Evolutionary conservation across 768 basidiomycete species (phyloP).

Genomic region (Rickenella mellea): DNA sequence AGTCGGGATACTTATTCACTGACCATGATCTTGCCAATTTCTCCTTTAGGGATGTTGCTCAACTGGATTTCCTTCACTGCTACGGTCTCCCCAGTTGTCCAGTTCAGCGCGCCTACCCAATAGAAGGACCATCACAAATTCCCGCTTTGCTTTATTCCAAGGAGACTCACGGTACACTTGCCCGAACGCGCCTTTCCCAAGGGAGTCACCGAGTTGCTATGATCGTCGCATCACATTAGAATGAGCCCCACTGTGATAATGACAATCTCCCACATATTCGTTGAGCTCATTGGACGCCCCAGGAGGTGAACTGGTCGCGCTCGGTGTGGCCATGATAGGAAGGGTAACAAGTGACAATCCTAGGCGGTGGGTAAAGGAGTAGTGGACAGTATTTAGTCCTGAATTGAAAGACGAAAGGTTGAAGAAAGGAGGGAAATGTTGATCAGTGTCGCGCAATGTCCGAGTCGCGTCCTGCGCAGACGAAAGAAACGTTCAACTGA

Average conservation of each 20-base stretch:
- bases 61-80: slow-evolving; percentile 97
- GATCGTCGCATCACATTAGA: neutral
- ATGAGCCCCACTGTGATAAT: slow-evolving; percentile 5
- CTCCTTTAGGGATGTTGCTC: slow-evolving; percentile 85
- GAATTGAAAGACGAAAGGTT: neutral
- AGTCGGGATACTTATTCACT: slow-evolving; percentile 9
- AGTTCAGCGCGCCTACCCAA: slow-evolving; percentile 71
- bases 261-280: slow-evolving; percentile 40
- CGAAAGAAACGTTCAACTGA: slow-evolving; percentile 7
- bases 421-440: slow-evolving; percentile 10
- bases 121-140: neutral
- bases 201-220: slow-evolving; percentile 90
- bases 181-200: slow-evolving; percentile 97
- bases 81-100: slow-evolving; percentile 96
- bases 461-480: slow-evolving; percentile 28
- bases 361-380: slow-evolving; percentile 4
- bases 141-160: neutral
- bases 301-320: slow-evolving; percentile 18
- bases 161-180: slow-evolving; percentile 82
- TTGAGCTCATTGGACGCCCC: slow-evolving; percentile 46
- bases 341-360: neutral
- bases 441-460: slow-evolving; percentile 9
- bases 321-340: slow-evolving; percentile 7
- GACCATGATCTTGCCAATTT: slow-evolving; percentile 97
- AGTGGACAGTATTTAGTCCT: slow-evolving; percentile 3